Evolutionary conservation across 352 stramenopile species (phyloP).

Genomic region (Thalassiosira exigua): DNA sequence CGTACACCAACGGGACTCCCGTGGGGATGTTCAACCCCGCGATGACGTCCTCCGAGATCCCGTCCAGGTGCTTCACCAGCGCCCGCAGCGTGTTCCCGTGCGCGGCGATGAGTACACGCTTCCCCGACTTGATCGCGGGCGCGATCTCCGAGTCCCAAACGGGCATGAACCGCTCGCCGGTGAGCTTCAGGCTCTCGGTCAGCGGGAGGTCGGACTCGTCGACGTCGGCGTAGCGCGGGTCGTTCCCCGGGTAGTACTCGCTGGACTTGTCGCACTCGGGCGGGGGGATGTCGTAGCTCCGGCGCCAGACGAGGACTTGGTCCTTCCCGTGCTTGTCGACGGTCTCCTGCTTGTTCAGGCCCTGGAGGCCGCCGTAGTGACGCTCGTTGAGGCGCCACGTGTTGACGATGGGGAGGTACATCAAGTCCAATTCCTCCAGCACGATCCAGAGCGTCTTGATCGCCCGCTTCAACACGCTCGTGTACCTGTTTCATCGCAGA

Average conservation of each 20-base stretch:
- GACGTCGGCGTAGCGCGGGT: constrained; percentile 74
- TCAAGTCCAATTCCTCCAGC: constrained; percentile 95
- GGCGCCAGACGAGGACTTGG: constrained; percentile 89
- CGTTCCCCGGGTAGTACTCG: constrained; percentile 85
- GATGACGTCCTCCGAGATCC: constrained; percentile 96
- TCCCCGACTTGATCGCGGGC: constrained; percentile 92
- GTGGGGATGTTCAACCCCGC: constrained; percentile 97
- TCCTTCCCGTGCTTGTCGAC: constrained; percentile 98
- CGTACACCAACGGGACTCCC: constrained; percentile 86
- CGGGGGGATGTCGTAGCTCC: constrained; percentile 96
- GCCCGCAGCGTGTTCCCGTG: constrained; percentile 98
- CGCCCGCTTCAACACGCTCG: constrained; percentile 95
- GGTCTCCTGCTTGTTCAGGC: constrained; percentile 98
- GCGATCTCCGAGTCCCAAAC: constrained; percentile 96
- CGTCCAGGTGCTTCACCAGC: constrained; percentile 98
- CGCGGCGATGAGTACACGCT: constrained; percentile 96
- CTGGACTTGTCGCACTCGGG: constrained; percentile 88
- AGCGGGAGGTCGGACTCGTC: constrained; percentile 83
- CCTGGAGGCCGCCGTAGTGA: constrained; percentile 98
- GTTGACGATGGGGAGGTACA: constrained; percentile 97
- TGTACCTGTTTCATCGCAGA: too few species aligned
- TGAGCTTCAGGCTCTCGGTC: constrained; percentile 93
- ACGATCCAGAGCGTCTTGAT: constrained; percentile 98
- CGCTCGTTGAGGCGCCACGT: constrained; percentile 96
- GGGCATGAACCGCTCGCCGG: constrained; percentile 93